These are phyloP conservation scores for Sclerotiophoma versabilis DNA, from an alignment of 2,329 filamentous ascomycete genomes.

Conservation along the genomic window DNA sequence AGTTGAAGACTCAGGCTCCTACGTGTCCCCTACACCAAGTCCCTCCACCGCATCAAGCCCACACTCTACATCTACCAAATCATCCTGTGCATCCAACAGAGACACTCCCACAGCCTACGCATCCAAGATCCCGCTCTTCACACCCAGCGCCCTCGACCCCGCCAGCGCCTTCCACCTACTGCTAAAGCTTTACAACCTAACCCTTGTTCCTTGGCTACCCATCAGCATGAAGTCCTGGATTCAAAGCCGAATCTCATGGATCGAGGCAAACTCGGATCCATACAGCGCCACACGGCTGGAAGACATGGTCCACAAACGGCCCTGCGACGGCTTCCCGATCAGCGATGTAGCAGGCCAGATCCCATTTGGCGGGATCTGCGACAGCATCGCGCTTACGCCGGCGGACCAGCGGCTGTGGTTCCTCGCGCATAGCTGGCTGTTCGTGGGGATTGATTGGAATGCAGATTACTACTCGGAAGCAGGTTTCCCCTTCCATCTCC, in stretches of 20 bases:
- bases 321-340: constrained; percentile 15
- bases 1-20: not conserved
- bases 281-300: constrained; percentile 22
- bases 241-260: constrained; percentile 21
- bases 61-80: not conserved
- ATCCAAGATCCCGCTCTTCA: constrained; percentile 1
- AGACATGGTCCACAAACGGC: constrained; percentile 17
- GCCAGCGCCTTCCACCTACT: constrained; percentile 32
- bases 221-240: constrained; percentile 25
- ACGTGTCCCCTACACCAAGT: constrained; percentile 2
- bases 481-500: not conserved
- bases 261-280: constrained; percentile 21
- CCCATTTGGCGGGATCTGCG: constrained; percentile 10
- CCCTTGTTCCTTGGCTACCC: constrained; percentile 17
- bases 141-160: constrained; percentile 7
- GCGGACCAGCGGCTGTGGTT: constrained; percentile 17
- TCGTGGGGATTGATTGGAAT: constrained; percentile 18
- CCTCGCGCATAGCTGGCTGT: constrained; percentile 18
- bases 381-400: constrained; percentile 5
- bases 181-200: constrained; percentile 28
- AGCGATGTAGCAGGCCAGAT: constrained; percentile 8
- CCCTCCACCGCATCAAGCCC: not conserved
- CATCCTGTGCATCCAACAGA: constrained; percentile 8
- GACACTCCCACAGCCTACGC: not conserved
- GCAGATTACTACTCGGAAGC: constrained; percentile 13